These are phyloP conservation scores for Meira miltonrushii DNA, from an alignment of 1,284 basidiomycete genomes.

Conservation along the genomic window DNA sequence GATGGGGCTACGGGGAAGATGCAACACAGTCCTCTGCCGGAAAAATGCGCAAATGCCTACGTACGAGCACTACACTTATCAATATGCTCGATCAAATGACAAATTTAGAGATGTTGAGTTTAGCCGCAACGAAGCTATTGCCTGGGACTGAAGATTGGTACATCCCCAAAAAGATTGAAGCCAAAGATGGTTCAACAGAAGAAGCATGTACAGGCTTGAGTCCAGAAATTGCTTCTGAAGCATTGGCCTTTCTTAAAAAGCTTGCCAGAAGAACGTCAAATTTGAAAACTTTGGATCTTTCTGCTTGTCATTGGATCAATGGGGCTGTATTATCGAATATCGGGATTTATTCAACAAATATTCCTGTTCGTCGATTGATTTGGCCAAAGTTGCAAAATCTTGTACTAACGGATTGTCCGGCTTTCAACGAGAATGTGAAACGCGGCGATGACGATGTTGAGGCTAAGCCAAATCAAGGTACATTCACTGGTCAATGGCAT, in stretches of 20 bases:
- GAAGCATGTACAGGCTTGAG: neutral
- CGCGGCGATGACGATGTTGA: neutral
- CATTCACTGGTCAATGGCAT: neutral
- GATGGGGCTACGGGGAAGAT: neutral
- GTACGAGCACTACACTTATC: neutral
- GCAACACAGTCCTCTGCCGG: no score
- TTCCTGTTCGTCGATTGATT: neutral
- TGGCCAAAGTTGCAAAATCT: conserved; percentile 4
- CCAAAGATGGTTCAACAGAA: neutral
- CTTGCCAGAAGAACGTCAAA: neutral
- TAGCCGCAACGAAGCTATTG: neutral
- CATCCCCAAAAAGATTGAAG: neutral
- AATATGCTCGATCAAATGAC: neutral
- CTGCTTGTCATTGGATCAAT: neutral
- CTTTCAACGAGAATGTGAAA: neutral
- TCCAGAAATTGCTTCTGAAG: neutral
- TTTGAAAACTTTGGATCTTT: neutral
- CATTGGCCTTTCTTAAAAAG: neutral
- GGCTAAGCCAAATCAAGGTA: neutral
- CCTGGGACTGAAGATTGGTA: neutral
- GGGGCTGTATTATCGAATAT: conserved; percentile 1
- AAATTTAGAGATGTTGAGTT: neutral
- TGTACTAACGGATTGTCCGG: neutral
- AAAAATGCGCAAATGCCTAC: neutral
- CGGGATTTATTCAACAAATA: neutral